phyloP scores from a whole-genome alignment of 139 green algal species.

The Tetraselmis chui region DNA sequence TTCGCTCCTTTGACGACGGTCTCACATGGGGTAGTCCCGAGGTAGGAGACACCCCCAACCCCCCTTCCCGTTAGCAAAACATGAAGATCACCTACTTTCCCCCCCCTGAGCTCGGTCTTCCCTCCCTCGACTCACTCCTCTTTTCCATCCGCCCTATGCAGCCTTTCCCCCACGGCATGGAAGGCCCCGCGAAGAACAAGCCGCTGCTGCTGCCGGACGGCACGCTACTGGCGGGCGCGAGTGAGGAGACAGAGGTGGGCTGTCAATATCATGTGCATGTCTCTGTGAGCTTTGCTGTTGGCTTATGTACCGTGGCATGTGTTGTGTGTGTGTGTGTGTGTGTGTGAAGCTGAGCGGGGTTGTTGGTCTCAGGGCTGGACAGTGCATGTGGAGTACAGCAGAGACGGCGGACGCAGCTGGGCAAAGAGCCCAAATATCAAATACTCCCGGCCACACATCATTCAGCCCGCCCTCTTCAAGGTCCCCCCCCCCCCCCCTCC shows the following conservation, averaged over 20 bases:
- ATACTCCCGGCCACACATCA: constrained; percentile 2
- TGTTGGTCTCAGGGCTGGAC: not conserved
- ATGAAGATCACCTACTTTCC: no score
- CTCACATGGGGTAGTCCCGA: constrained; percentile 1
- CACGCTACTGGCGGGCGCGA: not conserved
- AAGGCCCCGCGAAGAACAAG: constrained; percentile 12
- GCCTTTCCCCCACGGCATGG: not conserved
- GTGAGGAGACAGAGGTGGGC: constrained; percentile 3
- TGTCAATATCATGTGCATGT: no score
- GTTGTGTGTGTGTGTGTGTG: no score
- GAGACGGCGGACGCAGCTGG: constrained; percentile 1
- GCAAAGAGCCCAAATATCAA: not conserved
- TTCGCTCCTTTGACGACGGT: not conserved
- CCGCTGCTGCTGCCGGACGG: constrained; percentile 5
- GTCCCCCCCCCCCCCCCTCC: not conserved
- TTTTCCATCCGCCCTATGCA: not conserved
- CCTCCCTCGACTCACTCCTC: no score
- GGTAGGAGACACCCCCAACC: not conserved
- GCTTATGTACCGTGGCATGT: no score
- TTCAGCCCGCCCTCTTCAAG: constrained; percentile 1
- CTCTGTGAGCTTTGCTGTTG: no score
- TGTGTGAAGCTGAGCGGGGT: no score
- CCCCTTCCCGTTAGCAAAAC: not conserved
- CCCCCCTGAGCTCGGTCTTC: no score
- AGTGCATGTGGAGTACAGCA: not conserved